phyloP scores from a whole-genome alignment of 169 alveolate genomes.

The Plasmodium knowlesi region DNA sequence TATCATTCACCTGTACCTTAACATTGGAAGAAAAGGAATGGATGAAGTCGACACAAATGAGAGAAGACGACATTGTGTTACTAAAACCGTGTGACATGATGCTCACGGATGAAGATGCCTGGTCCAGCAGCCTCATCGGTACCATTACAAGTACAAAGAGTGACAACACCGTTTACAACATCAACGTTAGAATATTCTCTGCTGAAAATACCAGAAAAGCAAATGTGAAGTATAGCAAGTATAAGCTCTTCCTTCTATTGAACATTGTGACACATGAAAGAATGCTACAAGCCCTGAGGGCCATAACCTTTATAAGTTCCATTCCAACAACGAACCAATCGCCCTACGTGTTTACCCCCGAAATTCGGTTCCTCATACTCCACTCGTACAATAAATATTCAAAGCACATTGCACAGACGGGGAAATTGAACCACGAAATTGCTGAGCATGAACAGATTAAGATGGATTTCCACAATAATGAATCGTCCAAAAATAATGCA shows the following conservation, averaged over 20 bases:
- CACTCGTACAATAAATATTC: slow-evolving; percentile 63
- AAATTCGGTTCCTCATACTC: slow-evolving; percentile 57
- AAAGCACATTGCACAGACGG: slow-evolving; percentile 67
- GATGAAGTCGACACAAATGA: slow-evolving; percentile 76
- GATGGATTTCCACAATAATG: slow-evolving; percentile 63
- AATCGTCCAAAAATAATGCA: slow-evolving; percentile 10
- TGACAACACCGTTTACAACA: slow-evolving; percentile 55
- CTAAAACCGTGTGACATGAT: slow-evolving; percentile 74
- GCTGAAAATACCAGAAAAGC: slow-evolving; percentile 69
- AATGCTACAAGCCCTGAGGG: slow-evolving; percentile 82
- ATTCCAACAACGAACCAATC: slow-evolving; percentile 71
- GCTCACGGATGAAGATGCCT: slow-evolving; percentile 73
- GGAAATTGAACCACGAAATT: slow-evolving; percentile 54
- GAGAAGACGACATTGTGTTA: slow-evolving; percentile 83
- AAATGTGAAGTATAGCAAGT: slow-evolving; percentile 65
- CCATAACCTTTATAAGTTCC: slow-evolving; percentile 77
- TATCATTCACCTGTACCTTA: slow-evolving; percentile 72
- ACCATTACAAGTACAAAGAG: slow-evolving; percentile 56
- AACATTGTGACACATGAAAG: slow-evolving; percentile 77
- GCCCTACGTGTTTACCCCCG: slow-evolving; percentile 73
- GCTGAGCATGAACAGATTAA: slow-evolving; percentile 49
- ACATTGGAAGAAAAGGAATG: slow-evolving; percentile 74
- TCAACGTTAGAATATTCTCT: slow-evolving; percentile 68
- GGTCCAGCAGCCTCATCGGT: slow-evolving; percentile 75
- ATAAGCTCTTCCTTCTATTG: slow-evolving; percentile 53